Base-by-base conservation (phyloP, 441 rosid genomes). In the Eugenia klotzschiana region DNA sequence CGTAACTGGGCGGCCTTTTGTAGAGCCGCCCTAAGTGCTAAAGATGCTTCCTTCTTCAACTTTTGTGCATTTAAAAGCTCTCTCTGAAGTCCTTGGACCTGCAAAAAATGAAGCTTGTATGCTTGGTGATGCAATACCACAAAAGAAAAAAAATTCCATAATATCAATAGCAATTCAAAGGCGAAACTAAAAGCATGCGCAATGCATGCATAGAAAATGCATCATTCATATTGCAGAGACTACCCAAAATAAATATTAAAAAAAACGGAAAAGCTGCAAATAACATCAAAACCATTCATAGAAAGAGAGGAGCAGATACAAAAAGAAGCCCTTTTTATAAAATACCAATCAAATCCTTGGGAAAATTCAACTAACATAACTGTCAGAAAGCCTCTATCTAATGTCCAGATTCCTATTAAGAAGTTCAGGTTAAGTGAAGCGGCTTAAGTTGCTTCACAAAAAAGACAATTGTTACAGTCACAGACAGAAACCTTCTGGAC, bases 1-100 rank as follows among this genome's bases (percentile, higher is more conserved):
- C 97, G 91, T 80, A 90, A 85, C 87, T 97, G 98, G 69, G 98
- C 98, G 51, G 99, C 95, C 82, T 92, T 94, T 91, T 97, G 97
- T 86, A 97, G 89, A 80, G 93, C 92, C 79, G 82, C 72, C 87
- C 98, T 90, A 83, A 97, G 88, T 37, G 93, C 90, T 29, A 89
- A 88, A 87, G 94, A 95, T 72, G 98, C 98, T 29, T 84, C 90
- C 88, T 94, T 95, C 90, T 96, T 89, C n/a, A 90, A 89, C 58
- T 91, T 93, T 89, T 93, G 92, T 85, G 92, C 96, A 87, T 83
- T 90, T 55, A 86, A 60, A 84, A 93, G 96, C 86, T 91, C 92
- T 85, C 86, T 91, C 87, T 92, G 92, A 87, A 97, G 89, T 85
- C 91, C 93, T 84, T 94, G 95, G 83, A 95, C 94, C 98, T 96